Evolutionary conservation across 2,329 filamentous ascomycete species (phyloP), one percentile per base, ranked within the genome.

Genomic region (Trichoderma lentiforme): DNA sequence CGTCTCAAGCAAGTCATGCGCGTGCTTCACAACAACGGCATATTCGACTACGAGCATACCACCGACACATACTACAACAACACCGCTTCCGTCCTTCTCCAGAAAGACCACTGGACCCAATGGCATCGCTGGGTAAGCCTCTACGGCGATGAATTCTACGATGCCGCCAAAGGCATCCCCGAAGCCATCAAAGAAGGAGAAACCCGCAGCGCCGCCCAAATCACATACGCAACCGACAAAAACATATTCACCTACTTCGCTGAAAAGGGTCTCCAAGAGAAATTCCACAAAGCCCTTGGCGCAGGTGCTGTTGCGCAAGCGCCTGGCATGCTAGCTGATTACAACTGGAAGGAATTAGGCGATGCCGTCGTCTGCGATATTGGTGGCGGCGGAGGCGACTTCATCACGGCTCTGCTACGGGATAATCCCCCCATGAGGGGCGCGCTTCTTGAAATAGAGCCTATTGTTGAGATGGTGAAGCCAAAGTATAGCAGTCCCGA

Each of bases 51-150:
- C 71, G 75, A 82, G 67, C 28, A 67, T 1, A n/a, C 21, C 4
- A 77, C 75, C 0, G 76, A 76, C 1, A 72, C 28, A 0, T 83
- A 82, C 73, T 21, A 18, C 43, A 83, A 84, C 74, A 84, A 80
- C 72, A 65, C 26, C 8, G 67, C 75, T 2, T 84, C 83, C 0
- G 62, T 65, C 1, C 76, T 84, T 4, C 76, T 85, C 2, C 68
- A 60, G 0, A 73, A 73, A 2, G 76, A 80, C 65, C 83, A 85
- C 73, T 84, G 83, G 83, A 84, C 82, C 0, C 81, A 83, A 73
- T 85, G 83, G 83, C 80, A 76, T 24, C 80, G 80, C 72, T 85
- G 83, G 84, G 82, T 83, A 2, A 76, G 79, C 2, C 77, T 85
- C 2, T 84, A 84, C 72, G 83, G 81, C 6, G 82, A 81, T 71